Evolutionary conservation across 805 yeast species (phyloP).

Genomic region (Scheffersomyces ergatensis): DNA sequence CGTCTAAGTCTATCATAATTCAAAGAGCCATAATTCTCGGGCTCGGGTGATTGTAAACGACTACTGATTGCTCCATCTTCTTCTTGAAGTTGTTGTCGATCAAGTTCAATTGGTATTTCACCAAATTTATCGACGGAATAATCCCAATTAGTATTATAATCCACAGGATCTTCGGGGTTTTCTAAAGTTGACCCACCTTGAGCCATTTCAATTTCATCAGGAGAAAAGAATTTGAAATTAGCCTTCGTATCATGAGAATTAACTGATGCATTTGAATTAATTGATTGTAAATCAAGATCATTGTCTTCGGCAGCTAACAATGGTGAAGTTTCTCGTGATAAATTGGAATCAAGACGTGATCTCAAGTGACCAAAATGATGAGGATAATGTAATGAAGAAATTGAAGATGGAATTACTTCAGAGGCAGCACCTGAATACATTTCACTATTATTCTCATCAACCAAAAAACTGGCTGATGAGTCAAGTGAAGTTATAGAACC

Average conservation of each 20-base stretch:
- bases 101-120: constrained; percentile 12
- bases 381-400: constrained; percentile 72
- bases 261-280: constrained; percentile 32
- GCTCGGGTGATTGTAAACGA: constrained; percentile 7
- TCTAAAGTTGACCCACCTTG: constrained; percentile 83
- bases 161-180: constrained; percentile 53
- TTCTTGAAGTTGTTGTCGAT: constrained; percentile 2
- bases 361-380: constrained; percentile 43
- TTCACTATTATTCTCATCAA: constrained; percentile 65
- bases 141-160: constrained; percentile 77
- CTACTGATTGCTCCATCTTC: constrained; percentile 1
- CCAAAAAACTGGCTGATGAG: constrained; percentile 19
- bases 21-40: constrained; percentile 25
- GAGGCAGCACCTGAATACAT: constrained; percentile 78
- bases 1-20: constrained; percentile 22
- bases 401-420: constrained; percentile 73
- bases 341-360: constrained; percentile 13
- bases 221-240: constrained; percentile 77
- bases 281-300: constrained; percentile 31
- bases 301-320: constrained; percentile 22
- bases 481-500: constrained; percentile 32
- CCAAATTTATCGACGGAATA: constrained; percentile 49
- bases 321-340: constrained; percentile 34
- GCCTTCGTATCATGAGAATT: constrained; percentile 34
- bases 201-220: constrained; percentile 80